Base-by-base conservation (phyloP, 2,329 filamentous ascomycete species). In the Penicillium sumatraense region DNA sequence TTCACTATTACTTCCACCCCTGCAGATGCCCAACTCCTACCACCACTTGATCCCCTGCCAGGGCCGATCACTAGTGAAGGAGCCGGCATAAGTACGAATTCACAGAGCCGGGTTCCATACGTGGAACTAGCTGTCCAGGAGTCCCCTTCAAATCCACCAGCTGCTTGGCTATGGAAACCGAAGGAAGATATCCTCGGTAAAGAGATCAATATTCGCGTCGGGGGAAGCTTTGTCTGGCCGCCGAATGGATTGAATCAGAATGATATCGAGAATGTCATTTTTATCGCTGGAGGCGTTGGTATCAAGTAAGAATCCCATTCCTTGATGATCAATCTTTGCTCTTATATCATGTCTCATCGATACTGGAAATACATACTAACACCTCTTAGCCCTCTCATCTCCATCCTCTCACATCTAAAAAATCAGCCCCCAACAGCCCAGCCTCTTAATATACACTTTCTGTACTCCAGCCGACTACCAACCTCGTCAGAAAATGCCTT, bases 1-100 rank as follows among this genome's bases (percentile, higher is more conserved):
- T 96, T 96, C 78, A 96, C 91, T 38, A 89, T 96, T 60, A 93
- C 91, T 6, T 95, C 90, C 1, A 78, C 88, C 0, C 91, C 91
- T 0, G 82, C 81, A 38, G 76, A 80, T 51, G 81, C 84, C 3
- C 57, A 72, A 70, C 45, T 62, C 10, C 63, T 72, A n/a, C 67
- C 68, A 10, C 62, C 61, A 18, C 62, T 66, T 8, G 63, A 65
- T 23, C 46, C 57, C 44, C 48, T 63, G 1, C 36, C 55, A 33
- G 59, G 63, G 18, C 42, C 63, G 16, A 48, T 54, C 16, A 42
- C 60, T 8, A 56, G 51, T 9, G 67, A 70, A 14, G 59, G 64
- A 18, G 51, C 59, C 3, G 59, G 54, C 2, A 59, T 66, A 9
- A 58, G 64, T 3, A 49, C 68, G 8, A 55, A 66, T 11, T 53